phyloP scores from a whole-genome alignment of 139 green algal genomes.

The Closterium sp. region DNA sequence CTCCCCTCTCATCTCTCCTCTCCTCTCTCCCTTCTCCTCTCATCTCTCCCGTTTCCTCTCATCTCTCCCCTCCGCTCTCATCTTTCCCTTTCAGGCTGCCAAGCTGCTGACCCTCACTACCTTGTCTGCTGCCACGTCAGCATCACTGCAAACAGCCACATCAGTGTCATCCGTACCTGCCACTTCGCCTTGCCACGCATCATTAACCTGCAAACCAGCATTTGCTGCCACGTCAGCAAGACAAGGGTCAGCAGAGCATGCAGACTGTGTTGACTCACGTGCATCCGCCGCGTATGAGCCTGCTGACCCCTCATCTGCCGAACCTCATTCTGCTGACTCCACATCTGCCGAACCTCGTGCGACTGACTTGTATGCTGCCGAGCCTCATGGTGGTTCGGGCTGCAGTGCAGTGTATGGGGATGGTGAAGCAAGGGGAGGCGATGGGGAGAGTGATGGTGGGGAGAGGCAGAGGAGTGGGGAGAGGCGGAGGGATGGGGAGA shows the following conservation, averaged over 20 bases:
- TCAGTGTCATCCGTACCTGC: not conserved
- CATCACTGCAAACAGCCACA: not conserved
- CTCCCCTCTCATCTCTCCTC: no score
- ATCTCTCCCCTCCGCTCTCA: no score
- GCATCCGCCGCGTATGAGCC: not conserved
- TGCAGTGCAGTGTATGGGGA: not conserved
- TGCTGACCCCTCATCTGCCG: not conserved
- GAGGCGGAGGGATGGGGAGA: no score
- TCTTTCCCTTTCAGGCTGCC: no score
- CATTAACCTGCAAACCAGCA: not conserved
- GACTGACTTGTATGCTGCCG: not conserved
- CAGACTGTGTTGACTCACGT: not conserved
- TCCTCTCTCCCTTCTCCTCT: no score
- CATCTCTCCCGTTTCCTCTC: no score
- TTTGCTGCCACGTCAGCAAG: not conserved
- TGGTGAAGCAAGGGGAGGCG: not conserved
- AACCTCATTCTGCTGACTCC: not conserved
- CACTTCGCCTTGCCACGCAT: not conserved
- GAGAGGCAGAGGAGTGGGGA: not conserved
- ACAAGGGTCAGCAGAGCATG: not conserved
- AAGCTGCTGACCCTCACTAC: no score
- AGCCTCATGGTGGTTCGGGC: not conserved
- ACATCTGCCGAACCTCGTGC: not conserved
- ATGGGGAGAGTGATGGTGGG: not conserved
- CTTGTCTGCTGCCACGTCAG: no score